Evolutionary conservation across 2,329 filamentous ascomycete genomes (phyloP), one percentile per base, ranked within the genome.

Genomic region (Cytospora chrysosperma): DNA sequence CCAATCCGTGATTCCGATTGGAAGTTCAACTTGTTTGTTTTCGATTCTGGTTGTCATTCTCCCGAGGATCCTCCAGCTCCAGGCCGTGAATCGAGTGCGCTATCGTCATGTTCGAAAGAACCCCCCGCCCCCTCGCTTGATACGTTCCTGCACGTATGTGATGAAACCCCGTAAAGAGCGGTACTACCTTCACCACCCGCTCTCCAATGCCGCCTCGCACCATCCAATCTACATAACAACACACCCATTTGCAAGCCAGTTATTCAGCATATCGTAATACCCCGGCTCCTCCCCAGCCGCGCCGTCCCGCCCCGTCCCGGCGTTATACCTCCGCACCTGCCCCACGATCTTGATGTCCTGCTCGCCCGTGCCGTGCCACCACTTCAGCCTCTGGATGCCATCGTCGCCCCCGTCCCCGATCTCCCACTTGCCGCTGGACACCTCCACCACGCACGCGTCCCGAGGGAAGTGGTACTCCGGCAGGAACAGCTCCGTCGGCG

Each of bases 391-490:
- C 78, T 97, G 94, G 65, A 92, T 80, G 69, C 86, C 79, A 5
- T 86, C 86, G 6, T 86, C 86, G 0, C 85, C 86, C 66, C 90
- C 85, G 10, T 86, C 83, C 68, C 86, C 87, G 65, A 98, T 92
- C 69, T 89, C 88, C 93, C 93, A 99, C 73, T 94, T 95, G 8
- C 96, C 96, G 0, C 90, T 91, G 57, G 86, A 92, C 30, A 93
- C 90, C 60, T 89, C 84, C 4, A 99, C 87, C 0, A 82, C 82
- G 47, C 88, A 90, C 52, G 85, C 81, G 55, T 89, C 85, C 59
- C 87, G 85, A 1, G 94, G 93, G 74, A 96, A 99, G 76, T 99
- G 95, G 72, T 91, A 97, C 62, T 93, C 91, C 0, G 95, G 95
- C 2, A 99, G 80, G 75, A 91, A 96, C 10, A 98, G 82, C 52